Base-by-base conservation (phyloP, 2,329 filamentous ascomycete species). In the Fusarium tricinctum region DNA sequence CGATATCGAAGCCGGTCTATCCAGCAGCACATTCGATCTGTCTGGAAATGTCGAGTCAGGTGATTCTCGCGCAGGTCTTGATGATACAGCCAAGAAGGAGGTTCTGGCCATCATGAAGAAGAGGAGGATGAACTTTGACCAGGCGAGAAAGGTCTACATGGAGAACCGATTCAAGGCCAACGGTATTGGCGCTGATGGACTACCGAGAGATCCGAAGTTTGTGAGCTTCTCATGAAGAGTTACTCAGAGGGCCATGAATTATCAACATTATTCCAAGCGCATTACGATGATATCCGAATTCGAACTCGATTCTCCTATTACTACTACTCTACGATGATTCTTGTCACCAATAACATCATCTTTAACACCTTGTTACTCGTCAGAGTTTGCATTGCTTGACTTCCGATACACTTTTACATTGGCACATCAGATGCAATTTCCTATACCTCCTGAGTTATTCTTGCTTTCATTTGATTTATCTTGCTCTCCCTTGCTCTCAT, bases 31-130 rank as follows among this genome's bases (percentile, higher is more conserved):
- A 55, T 99, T 99, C 78, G 92, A 97, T 75, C 86, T 99, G 26
- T 82, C 85, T 12, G 88, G 86, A 67, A 99, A 99, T 77, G 84
- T 99, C 33, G 89, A 90, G 59, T 88, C 86, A 14, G 92, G 92
- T 50, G 96, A 99, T 78, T 84, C 85, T 30, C 88, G 96, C 70
- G 88, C 89, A 1, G 96, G 96, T 0, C 84, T 99, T 19, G 94
- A 98, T 77, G 89, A 91, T 69, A 83, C 82, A 47, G 92, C 88
- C 58, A 98, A 98, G 84, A 82, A 85, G 39, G 93, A 97, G 79
- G 89, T 99, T 42, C 86, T 94, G 74, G 87, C 87, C 73, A 94
- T 99, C 72, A 99, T 99, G 96, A 95, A 93, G 86, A 89, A 86
- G 77, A 86, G 89, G 68, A 86, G 90, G 60, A 87, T 98, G 68